These are phyloP conservation scores for Basipetospora sp. DNA, from an alignment of 2,329 filamentous ascomycete genomes.

Conservation along the genomic window DNA sequence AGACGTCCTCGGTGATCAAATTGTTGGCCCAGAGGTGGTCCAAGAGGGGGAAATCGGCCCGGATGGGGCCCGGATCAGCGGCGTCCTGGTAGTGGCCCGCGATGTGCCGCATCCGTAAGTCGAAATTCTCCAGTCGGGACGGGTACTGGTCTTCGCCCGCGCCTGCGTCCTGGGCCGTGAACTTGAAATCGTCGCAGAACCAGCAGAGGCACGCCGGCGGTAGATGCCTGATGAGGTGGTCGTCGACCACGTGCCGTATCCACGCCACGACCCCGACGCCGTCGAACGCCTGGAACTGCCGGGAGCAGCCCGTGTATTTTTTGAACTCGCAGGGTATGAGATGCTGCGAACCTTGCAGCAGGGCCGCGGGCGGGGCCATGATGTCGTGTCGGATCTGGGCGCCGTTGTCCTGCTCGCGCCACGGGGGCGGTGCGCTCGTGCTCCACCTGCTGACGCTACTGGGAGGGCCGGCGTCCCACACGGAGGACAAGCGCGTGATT, in stretches of 20 bases:
- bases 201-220: constrained; percentile 29
- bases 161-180: constrained; percentile 12
- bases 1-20: constrained; percentile 16
- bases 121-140: constrained; percentile 16
- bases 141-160: not conserved
- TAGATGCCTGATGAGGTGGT: constrained; percentile 21
- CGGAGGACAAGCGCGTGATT: not conserved
- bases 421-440: too few species aligned
- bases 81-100: constrained; percentile 25
- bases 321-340: constrained; percentile 32
- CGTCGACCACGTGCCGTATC: constrained; percentile 28
- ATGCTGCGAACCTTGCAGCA: constrained; percentile 3
- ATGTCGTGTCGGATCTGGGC: too few species aligned
- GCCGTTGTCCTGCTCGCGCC: too few species aligned
- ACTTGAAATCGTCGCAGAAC: constrained; percentile 30
- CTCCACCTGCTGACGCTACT: not conserved
- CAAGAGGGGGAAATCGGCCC: constrained; percentile 27
- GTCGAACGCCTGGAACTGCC: constrained; percentile 18
- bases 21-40: constrained; percentile 19
- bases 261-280: constrained; percentile 23
- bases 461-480: not conserved
- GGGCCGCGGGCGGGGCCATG: constrained; percentile 3
- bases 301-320: constrained; percentile 18
- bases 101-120: constrained; percentile 34
- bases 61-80: constrained; percentile 11